Evolutionary conservation across 164 flowering plant species (phyloP), one percentile per base, ranked within the genome.

Genomic region (Taxillus chinensis): DNA sequence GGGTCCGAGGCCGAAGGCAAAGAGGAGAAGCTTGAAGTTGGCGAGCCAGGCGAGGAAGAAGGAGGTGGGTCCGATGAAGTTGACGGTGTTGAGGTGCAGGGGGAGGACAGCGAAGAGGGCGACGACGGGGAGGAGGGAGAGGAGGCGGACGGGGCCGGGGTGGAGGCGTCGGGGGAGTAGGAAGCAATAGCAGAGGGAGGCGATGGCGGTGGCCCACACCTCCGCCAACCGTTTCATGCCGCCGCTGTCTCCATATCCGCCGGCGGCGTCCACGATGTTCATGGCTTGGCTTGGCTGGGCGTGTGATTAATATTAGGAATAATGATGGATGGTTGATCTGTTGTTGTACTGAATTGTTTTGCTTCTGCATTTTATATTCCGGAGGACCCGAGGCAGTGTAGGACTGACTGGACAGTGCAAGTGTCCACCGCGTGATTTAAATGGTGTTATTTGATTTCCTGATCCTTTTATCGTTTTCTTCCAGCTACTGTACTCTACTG

Each of bases 11-110:
- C 65, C 75, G 41, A 78, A 76, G 67, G 80, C 39, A 67, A 78
- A 75, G 69, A 78, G 78, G 64, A 78, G 58, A 69, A 80, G 78
- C 67, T 75, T 80, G 75, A 75, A 80, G 52, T 64, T 80, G 59
- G 66, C 71, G 39, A 78, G 82, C 80, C 79, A 80, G n/a, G 60
- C 14, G 39, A 80, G 70, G 68, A 64, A 73, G 51, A 48, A 48
- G 51, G 51, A 11, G 51, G 51, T 48, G 10, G 51, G 4, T 11
- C 51, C 51, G 51, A 11, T 8, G 51, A 48, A 14, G 51, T 48
- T 11, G 4, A 48, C 51, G 51, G 51, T 1, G 51, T 3, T 8
- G 51, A 48, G 51, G 13, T 11, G 12, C 4, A 48, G 12, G 9
- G 51, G 51, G 51, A 48, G 51, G 51, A 48, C 13, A 14, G 51